Percentiles rank a stretch among this genome's conserved stretches.
These are phyloP conservation scores for Exophiala mesophila DNA, from an alignment of 2,329 filamentous ascomycete species.

Conservation along the genomic window DNA sequence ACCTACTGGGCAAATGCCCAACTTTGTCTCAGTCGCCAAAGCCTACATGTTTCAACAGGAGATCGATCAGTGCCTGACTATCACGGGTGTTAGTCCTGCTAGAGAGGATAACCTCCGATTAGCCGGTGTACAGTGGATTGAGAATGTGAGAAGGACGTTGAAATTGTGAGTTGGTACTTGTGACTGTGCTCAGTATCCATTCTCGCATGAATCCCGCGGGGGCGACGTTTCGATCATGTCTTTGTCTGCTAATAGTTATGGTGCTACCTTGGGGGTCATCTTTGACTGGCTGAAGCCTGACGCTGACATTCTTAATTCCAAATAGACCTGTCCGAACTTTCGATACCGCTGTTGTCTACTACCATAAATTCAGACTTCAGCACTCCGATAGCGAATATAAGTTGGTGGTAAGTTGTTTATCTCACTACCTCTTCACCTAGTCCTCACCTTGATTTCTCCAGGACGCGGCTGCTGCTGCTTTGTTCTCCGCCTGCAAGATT, in stretches of 20 bases:
- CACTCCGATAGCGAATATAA: slow-evolving; percentile 84
- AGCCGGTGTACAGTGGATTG: slow-evolving; percentile 84
- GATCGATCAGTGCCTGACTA: slow-evolving; percentile 66
- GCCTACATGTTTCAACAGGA: slow-evolving; percentile 80
- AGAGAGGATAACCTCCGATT: slow-evolving; percentile 76
- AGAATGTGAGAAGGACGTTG: slow-evolving; percentile 72
- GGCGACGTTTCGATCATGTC: slow-evolving; percentile 6
- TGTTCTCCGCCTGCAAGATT: slow-evolving; percentile 94
- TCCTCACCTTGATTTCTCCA: slow-evolving; percentile 38
- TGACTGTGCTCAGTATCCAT: neutral
- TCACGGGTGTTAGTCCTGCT: slow-evolving; percentile 66
- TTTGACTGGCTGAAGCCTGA: no score
- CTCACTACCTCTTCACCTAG: neutral
- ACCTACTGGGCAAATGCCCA: slow-evolving; percentile 51
- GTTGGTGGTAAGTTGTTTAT: slow-evolving; percentile 50
- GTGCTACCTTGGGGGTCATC: no score
- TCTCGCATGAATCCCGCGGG: neutral
- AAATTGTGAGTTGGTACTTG: slow-evolving; percentile 59
- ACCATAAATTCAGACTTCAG: slow-evolving; percentile 84
- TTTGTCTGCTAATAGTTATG: slow-evolving; percentile 4
- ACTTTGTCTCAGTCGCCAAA: slow-evolving; percentile 59
- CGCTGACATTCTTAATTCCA: slow-evolving; percentile 15
- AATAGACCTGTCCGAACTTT: slow-evolving; percentile 80
- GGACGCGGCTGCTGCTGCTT: slow-evolving; percentile 79
- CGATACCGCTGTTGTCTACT: slow-evolving; percentile 86